phyloP scores from a whole-genome alignment of 192 early-diverging fungal genomes.

The Cladochytrium replicatum region DNA sequence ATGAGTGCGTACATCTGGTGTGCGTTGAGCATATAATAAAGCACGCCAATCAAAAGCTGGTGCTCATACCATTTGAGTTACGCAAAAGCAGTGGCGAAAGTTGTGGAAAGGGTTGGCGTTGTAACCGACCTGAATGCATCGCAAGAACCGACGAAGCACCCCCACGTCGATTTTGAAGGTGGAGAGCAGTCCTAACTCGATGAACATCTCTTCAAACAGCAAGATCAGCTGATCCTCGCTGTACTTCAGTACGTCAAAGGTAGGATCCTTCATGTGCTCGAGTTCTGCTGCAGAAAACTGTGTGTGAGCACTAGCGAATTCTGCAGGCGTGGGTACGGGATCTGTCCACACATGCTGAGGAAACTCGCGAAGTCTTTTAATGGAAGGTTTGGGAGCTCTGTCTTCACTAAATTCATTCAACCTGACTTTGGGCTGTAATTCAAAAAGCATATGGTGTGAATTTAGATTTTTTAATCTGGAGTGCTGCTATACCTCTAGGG shows the following conservation, averaged over 20 bases:
- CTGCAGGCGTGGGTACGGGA: no score
- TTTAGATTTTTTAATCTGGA: no score
- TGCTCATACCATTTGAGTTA: slow-evolving; percentile 36
- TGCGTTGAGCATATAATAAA: not conserved
- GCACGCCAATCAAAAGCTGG: not conserved
- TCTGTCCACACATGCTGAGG: no score
- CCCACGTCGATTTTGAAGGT: slow-evolving; percentile 30
- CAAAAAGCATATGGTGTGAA: no score
- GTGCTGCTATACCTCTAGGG: no score
- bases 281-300: not conserved
- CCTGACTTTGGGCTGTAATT: no score
- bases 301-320: no score
- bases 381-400: no score
- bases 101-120: slow-evolving; percentile 46
- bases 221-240: slow-evolving; percentile 28
- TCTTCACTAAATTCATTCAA: no score
- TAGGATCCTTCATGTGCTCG: slow-evolving; percentile 24
- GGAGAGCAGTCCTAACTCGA: slow-evolving; percentile 27
- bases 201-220: slow-evolving; percentile 31
- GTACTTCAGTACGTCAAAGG: slow-evolving; percentile 37
- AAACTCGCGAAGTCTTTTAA: no score
- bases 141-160: slow-evolving; percentile 24
- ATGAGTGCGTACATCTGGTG: slow-evolving; percentile 35
- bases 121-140: slow-evolving; percentile 22
- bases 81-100: slow-evolving; percentile 44